Conservation (phyloP, 164 flowering plant genomes). For the Kingdonia uniflora region DNA sequence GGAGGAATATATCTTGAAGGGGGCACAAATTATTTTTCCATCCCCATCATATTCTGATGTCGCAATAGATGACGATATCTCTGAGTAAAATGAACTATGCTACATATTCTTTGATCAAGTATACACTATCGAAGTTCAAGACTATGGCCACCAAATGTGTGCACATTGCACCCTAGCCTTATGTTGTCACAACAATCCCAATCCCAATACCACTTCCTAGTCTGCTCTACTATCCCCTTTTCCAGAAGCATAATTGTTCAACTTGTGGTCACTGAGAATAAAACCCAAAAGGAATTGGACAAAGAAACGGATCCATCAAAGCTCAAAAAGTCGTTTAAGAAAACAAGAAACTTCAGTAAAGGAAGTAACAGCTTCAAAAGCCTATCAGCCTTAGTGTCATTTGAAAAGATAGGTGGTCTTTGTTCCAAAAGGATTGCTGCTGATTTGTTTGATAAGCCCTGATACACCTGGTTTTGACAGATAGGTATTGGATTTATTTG, state of each 20-base stretch:
- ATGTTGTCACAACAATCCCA: conserved; percentile 91
- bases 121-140: conserved; percentile 85
- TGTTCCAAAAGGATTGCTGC: conserved; percentile 57
- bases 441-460: conserved; percentile 48
- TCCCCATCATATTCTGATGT: conserved; percentile 59
- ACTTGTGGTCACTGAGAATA: conserved; percentile 49
- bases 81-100: conserved; percentile 81
- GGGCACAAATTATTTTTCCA: conserved; percentile 30
- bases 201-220: conserved; percentile 49
- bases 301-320: conserved; percentile 34
- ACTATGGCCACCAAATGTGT: conserved; percentile 97
- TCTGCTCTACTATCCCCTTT: conserved; percentile 74
- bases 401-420: conserved; percentile 47
- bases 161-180: conserved; percentile 89
- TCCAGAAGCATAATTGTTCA: conserved; percentile 73
- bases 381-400: conserved; percentile 47
- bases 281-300: conserved; percentile 24
- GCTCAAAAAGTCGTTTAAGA: conserved; percentile 27
- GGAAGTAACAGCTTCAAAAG: conserved; percentile 92
- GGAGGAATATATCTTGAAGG: conserved; percentile 71
- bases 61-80: conserved; percentile 41
- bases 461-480: conserved; percentile 1
- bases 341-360: conserved; percentile 45
- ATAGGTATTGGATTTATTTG: not conserved
- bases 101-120: conserved; percentile 92